Conservation (phyloP, 2,329 filamentous ascomycete species). For the Celoporthe dispersa region DNA sequence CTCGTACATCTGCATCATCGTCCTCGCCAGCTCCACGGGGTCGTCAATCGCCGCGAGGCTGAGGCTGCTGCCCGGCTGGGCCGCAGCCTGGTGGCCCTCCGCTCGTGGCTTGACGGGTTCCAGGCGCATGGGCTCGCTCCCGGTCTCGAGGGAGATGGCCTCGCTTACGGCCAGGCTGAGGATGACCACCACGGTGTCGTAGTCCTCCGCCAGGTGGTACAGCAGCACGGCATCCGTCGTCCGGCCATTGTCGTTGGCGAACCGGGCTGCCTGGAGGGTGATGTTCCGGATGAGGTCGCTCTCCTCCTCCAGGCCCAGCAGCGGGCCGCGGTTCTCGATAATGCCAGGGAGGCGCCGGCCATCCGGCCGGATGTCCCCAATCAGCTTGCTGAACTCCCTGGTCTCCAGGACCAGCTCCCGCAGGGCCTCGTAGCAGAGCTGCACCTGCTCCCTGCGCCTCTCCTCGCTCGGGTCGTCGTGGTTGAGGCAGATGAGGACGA, state of each 20-base stretch:
- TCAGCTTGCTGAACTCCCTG: conserved; percentile 88
- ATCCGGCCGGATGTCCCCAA: conserved; percentile 88
- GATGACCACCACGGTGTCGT: conserved; percentile 89
- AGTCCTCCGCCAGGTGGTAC: conserved; percentile 93
- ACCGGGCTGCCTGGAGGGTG: conserved; percentile 87
- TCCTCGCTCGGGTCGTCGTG: conserved; percentile 62
- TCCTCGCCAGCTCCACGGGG: conserved; percentile 61
- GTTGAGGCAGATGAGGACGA: conserved; percentile 90
- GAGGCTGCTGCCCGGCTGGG: conserved; percentile 59
- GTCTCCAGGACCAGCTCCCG: conserved; percentile 96
- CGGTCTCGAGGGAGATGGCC: conserved; percentile 83
- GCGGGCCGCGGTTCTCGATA: conserved; percentile 80
- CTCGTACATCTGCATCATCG: conserved; percentile 68
- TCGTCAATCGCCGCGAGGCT: conserved; percentile 64
- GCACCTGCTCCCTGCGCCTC: conserved; percentile 75
- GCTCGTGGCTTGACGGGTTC: conserved; percentile 78
- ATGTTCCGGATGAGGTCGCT: conserved; percentile 90
- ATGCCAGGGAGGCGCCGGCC: conserved; percentile 84
- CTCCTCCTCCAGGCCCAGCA: conserved; percentile 81
- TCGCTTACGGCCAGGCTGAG: conserved; percentile 90
- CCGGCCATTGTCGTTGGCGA: conserved; percentile 91
- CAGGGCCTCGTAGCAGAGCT: conserved; percentile 88
- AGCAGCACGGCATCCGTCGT: conserved; percentile 92
- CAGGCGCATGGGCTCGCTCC: conserved; percentile 77
- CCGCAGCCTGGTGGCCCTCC: conserved; percentile 44